Base-by-base conservation (phyloP, 768 basidiomycete genomes). In the Lentinus brumalis region DNA sequence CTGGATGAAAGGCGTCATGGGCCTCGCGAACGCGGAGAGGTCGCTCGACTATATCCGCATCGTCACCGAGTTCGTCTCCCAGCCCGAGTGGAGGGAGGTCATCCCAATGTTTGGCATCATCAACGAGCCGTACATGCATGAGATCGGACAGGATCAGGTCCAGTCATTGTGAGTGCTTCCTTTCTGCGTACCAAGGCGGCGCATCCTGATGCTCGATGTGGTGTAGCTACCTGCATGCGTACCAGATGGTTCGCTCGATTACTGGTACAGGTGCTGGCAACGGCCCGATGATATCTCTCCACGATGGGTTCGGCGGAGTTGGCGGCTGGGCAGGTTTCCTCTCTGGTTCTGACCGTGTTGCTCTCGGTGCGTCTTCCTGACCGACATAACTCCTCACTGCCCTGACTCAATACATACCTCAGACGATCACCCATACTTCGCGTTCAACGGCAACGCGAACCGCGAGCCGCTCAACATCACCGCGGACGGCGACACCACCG, bases 21-120 rank as follows among this genome's bases (percentile, higher is more conserved):
- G 93, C 15, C 66, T 93, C 50, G 91, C 92, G 47, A 95, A 95
- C 69, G 94, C 90, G 10, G 82, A 94, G 72, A 81, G 93, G 26
- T 82, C 88, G 15, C 77, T 94, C 40, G 83, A 89, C 71, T 87
- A 89, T 66, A 86, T 95, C 62, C 83, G 93, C 29, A 79, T 87
- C 39, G 74, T 91, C 64, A 81, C 84, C 50, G 88, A 91, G 75
- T 96, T 96, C 77, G 87, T 96, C 71, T 83, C 84, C 3, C 90
- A 93, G 67, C 85, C 87, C 66, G 77, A 83, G 66, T 92, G 87
- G 78, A 77, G 75, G 58, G 76, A 87, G 56, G 82, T 92, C 10
- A 76, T 88, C 40, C 80, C 80, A 12, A 71, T 84, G 56, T 86
- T 87, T 65, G 84, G 85, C 21, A 83, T 89, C 52, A 69, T 89